Evolutionary conservation across 2,329 filamentous ascomycete species (phyloP).

Genomic region (Paramyrothecium roridum): DNA sequence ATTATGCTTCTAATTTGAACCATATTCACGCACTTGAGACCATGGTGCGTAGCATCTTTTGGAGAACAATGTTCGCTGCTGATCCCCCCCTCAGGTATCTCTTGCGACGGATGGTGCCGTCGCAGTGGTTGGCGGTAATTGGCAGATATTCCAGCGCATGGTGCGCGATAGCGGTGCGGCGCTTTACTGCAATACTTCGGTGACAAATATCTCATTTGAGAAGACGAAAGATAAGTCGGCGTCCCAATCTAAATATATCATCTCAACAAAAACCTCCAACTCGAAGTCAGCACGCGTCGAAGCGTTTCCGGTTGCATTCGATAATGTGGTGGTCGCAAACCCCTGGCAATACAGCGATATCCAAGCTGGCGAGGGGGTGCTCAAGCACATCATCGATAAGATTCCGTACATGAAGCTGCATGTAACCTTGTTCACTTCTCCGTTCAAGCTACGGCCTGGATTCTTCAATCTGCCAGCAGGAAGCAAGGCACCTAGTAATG

Average conservation of each 20-base stretch:
- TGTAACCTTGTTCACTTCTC: slow-evolving; percentile 84
- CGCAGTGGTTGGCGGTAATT: slow-evolving; percentile 81
- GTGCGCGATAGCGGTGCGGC: slow-evolving; percentile 60
- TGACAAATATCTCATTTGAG: slow-evolving; percentile 56
- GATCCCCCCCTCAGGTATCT: slow-evolving; percentile 55
- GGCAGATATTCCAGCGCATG: slow-evolving; percentile 90
- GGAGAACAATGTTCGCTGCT: too few species aligned
- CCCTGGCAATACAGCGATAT: slow-evolving; percentile 82
- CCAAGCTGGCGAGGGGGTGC: slow-evolving; percentile 57
- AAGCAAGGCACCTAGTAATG: slow-evolving; percentile 63
- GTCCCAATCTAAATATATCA: slow-evolving; percentile 41
- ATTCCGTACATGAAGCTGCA: slow-evolving; percentile 87
- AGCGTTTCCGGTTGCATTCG: slow-evolving; percentile 57
- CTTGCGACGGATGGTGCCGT: slow-evolving; percentile 86
- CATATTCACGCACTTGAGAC: slow-evolving; percentile 85
- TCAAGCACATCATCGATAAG: slow-evolving; percentile 67
- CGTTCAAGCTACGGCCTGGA: slow-evolving; percentile 63
- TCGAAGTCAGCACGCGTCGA: slow-evolving; percentile 20
- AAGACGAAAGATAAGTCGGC: slow-evolving; percentile 35
- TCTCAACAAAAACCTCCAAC: slow-evolving; percentile 32
- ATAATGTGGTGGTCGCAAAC: slow-evolving; percentile 77
- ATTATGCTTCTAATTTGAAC: slow-evolving; percentile 88
- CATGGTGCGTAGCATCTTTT: slow-evolving; percentile 51
- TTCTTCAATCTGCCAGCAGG: slow-evolving; percentile 67
- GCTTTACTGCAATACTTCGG: slow-evolving; percentile 63